Evolutionary conservation across 768 basidiomycete species (phyloP).

Genomic region (Gautieria morchelliformis): DNA sequence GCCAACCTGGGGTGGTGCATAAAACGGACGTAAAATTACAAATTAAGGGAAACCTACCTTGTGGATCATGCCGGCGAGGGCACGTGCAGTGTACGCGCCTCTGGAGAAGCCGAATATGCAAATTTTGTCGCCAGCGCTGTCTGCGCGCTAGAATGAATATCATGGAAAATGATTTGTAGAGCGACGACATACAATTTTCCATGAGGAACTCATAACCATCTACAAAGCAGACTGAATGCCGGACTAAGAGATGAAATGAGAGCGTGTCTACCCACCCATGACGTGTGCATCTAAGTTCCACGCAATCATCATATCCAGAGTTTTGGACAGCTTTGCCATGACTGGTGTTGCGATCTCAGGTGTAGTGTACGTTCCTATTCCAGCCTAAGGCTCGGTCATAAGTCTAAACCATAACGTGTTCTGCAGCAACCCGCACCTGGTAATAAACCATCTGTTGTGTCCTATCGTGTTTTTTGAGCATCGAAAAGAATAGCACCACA

Average conservation of each 20-base stretch:
- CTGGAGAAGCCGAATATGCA: conserved; percentile 77
- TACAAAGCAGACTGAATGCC: conserved; percentile 14
- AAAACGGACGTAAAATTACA: background rate
- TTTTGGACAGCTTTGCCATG: conserved; percentile 43
- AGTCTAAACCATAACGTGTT: no score
- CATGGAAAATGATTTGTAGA: background rate
- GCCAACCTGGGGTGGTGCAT: conserved; percentile 38
- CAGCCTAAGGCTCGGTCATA: conserved; percentile 33
- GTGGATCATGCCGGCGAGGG: conserved; percentile 55
- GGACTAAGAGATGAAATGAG: background rate
- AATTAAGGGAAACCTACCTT: background rate
- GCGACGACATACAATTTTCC: conserved; percentile 49
- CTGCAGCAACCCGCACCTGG: conserved; percentile 33
- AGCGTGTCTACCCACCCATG: conserved; percentile 37
- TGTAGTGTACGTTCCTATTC: conserved; percentile 62
- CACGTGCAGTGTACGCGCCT: conserved; percentile 63
- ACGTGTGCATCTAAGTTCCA: conserved; percentile 58
- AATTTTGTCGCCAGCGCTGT: conserved; percentile 63
- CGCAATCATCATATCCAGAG: conserved; percentile 52
- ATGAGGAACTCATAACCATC: conserved; percentile 73
- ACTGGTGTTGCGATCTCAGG: conserved; percentile 53
- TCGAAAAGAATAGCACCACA: conserved; percentile 56
- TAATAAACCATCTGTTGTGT: conserved; percentile 63
- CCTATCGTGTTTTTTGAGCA: conserved; percentile 59
- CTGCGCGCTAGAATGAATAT: conserved; percentile 22